Percentiles rank a stretch among this genome's conserved stretches.
These are phyloP conservation scores for Corinectria fuckeliana DNA, from an alignment of 2,329 filamentous ascomycete genomes.

Conservation along the genomic window DNA sequence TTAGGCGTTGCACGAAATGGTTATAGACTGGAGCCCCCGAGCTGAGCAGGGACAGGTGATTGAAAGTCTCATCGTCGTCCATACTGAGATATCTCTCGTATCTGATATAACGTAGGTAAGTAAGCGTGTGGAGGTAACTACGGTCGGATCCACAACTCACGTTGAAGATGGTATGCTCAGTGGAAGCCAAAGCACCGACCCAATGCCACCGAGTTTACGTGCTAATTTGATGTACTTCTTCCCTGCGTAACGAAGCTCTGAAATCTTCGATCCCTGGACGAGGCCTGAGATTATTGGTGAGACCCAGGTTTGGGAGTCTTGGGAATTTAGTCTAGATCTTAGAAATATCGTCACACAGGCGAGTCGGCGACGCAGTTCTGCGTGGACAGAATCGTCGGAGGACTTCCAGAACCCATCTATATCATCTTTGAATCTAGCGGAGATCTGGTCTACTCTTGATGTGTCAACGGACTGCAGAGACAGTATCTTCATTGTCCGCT, in stretches of 20 bases:
- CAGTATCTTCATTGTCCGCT: slow-evolving; percentile 40
- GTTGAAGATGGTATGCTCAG: slow-evolving; percentile 42
- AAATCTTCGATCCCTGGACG: slow-evolving; percentile 26
- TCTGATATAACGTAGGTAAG: slow-evolving; percentile 21
- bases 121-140: accelerated
- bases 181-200: slow-evolving; percentile 43
- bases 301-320: slow-evolving; percentile 11
- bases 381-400: slow-evolving; percentile 15
- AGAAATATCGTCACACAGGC: slow-evolving; percentile 40
- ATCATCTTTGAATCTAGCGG: slow-evolving; percentile 13
- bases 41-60: slow-evolving; percentile 34
- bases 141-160: slow-evolving; percentile 27
- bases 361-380: slow-evolving; percentile 38
- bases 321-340: slow-evolving; percentile 33
- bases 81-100: slow-evolving; percentile 45
- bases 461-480: slow-evolving; percentile 27
- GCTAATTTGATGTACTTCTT: slow-evolving; percentile 46
- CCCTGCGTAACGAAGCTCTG: slow-evolving; percentile 40
- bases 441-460: slow-evolving; percentile 16
- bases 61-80: slow-evolving; percentile 42
- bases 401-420: slow-evolving; percentile 33
- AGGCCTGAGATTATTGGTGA: slow-evolving; percentile 28
- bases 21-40: slow-evolving; percentile 22
- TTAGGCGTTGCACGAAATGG: slow-evolving; percentile 33
- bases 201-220: slow-evolving; percentile 38